A percentile compares a stretch with the other conserved stretches of the same genome.
Conservation (phyloP, 192 early-diverging fungal species). For the Funneliformis mosseae region DNA sequence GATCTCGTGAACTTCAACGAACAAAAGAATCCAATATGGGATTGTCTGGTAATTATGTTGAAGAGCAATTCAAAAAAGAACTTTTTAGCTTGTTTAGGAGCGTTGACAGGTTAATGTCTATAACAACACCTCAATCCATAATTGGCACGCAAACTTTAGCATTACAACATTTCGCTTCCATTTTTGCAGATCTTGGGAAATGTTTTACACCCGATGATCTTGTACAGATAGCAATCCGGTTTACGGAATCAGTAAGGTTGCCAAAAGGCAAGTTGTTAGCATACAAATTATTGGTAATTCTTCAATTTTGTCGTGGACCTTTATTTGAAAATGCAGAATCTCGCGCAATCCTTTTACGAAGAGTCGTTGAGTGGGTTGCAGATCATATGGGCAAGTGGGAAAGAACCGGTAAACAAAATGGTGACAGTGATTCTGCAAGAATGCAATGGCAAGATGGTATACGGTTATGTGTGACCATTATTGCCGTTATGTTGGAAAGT, state of each 20-base stretch:
- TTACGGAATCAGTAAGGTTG: constrained; percentile 41
- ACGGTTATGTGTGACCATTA: constrained; percentile 42
- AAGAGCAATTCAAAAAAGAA: constrained; percentile 51
- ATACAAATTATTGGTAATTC: constrained; percentile 33
- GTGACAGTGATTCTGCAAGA: constrained; percentile 18
- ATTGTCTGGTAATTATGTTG: constrained; percentile 31
- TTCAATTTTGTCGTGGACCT: constrained; percentile 33
- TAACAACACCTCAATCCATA: constrained; percentile 52
- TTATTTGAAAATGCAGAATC: constrained; percentile 35
- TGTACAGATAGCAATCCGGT: constrained; percentile 36
- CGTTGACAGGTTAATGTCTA: constrained; percentile 55
- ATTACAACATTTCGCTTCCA: constrained; percentile 49
- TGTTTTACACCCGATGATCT: constrained; percentile 41
- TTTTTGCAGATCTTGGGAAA: constrained; percentile 44
- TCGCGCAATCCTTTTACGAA: constrained; percentile 32
- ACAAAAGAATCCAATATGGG: constrained; percentile 35
- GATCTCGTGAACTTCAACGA: constrained; percentile 44
- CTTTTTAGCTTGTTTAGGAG: constrained; percentile 45
- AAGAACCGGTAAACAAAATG: constrained; percentile 32
- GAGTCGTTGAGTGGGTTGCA: constrained; percentile 36
- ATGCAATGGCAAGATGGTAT: constrained; percentile 51
- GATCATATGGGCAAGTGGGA: constrained; percentile 42
- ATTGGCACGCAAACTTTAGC: constrained; percentile 64
- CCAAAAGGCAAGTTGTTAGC: constrained; percentile 32
- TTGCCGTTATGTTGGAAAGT: constrained; percentile 42